Evolutionary conservation across 2,329 filamentous ascomycete species (phyloP).

Genomic region (Penicillium vulpinum): DNA sequence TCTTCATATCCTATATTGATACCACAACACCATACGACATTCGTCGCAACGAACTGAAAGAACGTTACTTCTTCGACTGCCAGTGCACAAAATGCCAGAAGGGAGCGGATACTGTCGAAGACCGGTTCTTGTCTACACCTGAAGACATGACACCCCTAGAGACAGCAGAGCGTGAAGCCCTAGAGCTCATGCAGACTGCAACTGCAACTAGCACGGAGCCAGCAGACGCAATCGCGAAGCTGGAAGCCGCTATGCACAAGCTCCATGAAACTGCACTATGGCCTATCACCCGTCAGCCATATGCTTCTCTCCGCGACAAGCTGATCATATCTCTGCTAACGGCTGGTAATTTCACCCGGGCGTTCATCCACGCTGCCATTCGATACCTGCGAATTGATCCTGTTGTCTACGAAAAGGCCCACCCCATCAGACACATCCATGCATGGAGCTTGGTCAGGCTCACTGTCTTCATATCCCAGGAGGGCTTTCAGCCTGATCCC

Average conservation of each 20-base stretch:
- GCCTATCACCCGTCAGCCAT: conserved; percentile 56
- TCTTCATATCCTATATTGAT: conserved; percentile 64
- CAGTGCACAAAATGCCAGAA: conserved; percentile 53
- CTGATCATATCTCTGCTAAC: conserved; percentile 52
- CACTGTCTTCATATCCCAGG: conserved; percentile 30
- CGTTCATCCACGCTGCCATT: conserved; percentile 54
- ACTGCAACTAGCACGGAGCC: conserved; percentile 19
- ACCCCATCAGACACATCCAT: conserved; percentile 58
- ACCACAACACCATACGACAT: conserved; percentile 51
- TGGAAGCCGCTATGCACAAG: conserved; percentile 43
- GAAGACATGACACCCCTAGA: conserved; percentile 18
- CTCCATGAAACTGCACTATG: conserved; percentile 46
- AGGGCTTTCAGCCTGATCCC: conserved; percentile 19
- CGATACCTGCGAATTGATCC: conserved; percentile 55
- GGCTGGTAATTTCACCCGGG: conserved; percentile 45
- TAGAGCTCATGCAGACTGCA: conserved; percentile 27
- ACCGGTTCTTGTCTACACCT: conserved; percentile 15
- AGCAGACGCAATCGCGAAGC: conserved; percentile 32
- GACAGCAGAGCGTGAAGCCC: conserved; percentile 23
- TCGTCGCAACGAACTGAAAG: conserved; percentile 55
- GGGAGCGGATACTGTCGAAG: conserved; percentile 20
- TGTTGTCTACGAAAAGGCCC: conserved; percentile 50
- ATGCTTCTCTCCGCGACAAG: conserved; percentile 55
- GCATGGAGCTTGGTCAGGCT: conserved; percentile 37
- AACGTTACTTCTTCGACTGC: conserved; percentile 62